phyloP scores from a whole-genome alignment of 2,329 filamentous ascomycete genomes.

The Tolypocladium cylindrosporum region DNA sequence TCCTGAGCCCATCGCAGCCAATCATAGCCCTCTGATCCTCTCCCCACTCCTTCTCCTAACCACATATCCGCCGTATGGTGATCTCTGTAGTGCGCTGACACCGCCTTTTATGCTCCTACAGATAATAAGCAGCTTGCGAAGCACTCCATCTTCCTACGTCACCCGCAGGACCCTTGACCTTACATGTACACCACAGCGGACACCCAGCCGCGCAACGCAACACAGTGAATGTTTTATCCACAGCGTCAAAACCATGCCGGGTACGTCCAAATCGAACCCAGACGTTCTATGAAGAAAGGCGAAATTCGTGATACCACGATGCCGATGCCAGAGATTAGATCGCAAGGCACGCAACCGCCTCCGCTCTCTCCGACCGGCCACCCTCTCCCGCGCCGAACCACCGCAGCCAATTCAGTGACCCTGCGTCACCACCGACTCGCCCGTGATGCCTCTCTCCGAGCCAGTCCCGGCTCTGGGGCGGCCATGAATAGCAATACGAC shows the following conservation, averaged over 20 bases:
- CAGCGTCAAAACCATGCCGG: not conserved
- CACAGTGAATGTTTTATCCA: not conserved
- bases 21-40: not conserved
- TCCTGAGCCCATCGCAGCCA: not conserved
- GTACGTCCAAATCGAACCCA: not conserved
- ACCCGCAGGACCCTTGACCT: not conserved
- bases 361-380: slow-evolving; percentile 22
- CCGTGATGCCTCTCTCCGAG: slow-evolving; percentile 27
- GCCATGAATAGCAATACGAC: slow-evolving; percentile 8
- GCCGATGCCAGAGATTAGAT: slow-evolving; percentile 15
- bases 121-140: not conserved
- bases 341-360: slow-evolving; percentile 14
- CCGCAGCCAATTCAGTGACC: slow-evolving; percentile 36
- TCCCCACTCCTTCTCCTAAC: not conserved
- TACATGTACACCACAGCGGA: not conserved
- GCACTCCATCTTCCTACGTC: not conserved
- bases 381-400: slow-evolving; percentile 32
- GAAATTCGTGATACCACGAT: slow-evolving; percentile 14
- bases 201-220: not conserved
- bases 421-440: slow-evolving; percentile 34
- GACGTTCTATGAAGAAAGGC: not conserved
- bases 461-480: slow-evolving; percentile 13
- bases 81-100: not conserved
- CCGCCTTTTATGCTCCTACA: not conserved
- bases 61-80: not conserved